Evolutionary conservation across 352 stramenopile genomes (phyloP), one percentile per base, ranked within the genome.

Genomic region (Sclerospora graminicola): DNA sequence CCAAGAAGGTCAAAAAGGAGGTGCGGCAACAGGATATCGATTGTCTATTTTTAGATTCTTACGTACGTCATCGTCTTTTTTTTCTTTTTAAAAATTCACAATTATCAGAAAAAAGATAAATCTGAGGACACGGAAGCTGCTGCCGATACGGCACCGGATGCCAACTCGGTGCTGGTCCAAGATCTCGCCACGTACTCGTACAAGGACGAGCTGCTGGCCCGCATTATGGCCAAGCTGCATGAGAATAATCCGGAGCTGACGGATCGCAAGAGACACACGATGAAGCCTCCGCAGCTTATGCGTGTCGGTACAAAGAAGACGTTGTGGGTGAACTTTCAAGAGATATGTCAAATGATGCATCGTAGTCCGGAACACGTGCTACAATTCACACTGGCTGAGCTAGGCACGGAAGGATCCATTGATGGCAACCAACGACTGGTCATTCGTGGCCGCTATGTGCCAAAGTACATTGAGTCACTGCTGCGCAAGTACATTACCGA

Each of bases 401-500:
- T 99, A n/a, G 96, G 96, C 57, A 99, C 97, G 5, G 95, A 99
- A 70, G 97, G 97, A 38, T 97, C 84, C 43, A 98, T 99, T 69
- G 97, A 99, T 64, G 95, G 95, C 53, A 98, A 97, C 67, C 92
- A 98, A 62, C 94, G 95, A 29, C 76, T 99, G 23, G 91, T 99
- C 23, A 98, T 99, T 60, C 89, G 95, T 41, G 96, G 96, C 41
- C 94, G 95, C 53, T 99, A 98, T 65, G 83, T 97, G 34, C 85
- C 94, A 32, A 98, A 99, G 81, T 99, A 98, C 78, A 99, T 99
- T 64, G 96, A 99, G 63, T 97, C 78, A 43, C 84, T 99, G 59
- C 81, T 99, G 37, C 78, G 94, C 45, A 99, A 99, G 73, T 99
- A 99, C 73, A 98, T 99, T 55, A 95, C 94, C 16, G 95, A 98